These are phyloP conservation scores for Podospora appendiculata DNA, from an alignment of 495 filamentous ascomycete species.

Conservation along the genomic window DNA sequence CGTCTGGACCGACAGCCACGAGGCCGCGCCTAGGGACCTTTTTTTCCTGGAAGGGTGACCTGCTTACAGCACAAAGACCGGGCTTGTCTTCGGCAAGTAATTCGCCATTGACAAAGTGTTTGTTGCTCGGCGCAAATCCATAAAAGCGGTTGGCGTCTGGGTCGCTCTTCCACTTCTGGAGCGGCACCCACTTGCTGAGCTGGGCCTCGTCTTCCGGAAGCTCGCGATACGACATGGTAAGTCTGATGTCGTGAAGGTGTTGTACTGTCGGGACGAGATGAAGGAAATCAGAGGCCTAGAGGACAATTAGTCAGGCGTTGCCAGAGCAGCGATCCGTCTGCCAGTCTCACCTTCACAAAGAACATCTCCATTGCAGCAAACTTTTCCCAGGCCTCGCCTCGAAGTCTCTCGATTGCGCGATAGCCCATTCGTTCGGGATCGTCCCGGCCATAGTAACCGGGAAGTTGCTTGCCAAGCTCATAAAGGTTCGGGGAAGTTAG, in stretches of 20 bases:
- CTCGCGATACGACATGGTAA: constrained; percentile 46
- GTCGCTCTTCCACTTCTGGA: constrained; percentile 47
- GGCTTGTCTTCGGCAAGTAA: constrained; percentile 35
- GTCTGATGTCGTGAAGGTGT: constrained; percentile 56
- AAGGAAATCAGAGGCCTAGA: constrained; percentile 65
- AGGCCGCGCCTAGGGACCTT: constrained; percentile 40
- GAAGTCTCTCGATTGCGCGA: constrained; percentile 27
- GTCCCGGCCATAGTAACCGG: constrained; percentile 32
- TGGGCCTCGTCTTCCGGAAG: constrained; percentile 37
- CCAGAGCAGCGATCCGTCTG: background rate
- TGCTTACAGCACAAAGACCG: constrained; percentile 25
- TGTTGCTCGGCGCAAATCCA: constrained; percentile 36
- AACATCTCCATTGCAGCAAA: constrained; percentile 57
- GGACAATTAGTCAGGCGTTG: constrained; percentile 14
- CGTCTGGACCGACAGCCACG: constrained; percentile 32
- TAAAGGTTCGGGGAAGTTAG: constrained; percentile 36
- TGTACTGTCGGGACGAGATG: constrained; percentile 61
- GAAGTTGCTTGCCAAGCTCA: constrained; percentile 35
- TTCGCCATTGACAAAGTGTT: constrained; percentile 39
- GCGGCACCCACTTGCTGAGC: constrained; percentile 22
- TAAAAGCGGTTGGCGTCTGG: constrained; percentile 32
- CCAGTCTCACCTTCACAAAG: constrained; percentile 58
- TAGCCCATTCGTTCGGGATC: constrained; percentile 32
- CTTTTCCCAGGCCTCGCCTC: constrained; percentile 36
- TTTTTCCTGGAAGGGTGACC: constrained; percentile 37